These are phyloP conservation scores for Prototheca cutis DNA, from an alignment of 163 green algal genomes.

Conservation along the genomic window DNA sequence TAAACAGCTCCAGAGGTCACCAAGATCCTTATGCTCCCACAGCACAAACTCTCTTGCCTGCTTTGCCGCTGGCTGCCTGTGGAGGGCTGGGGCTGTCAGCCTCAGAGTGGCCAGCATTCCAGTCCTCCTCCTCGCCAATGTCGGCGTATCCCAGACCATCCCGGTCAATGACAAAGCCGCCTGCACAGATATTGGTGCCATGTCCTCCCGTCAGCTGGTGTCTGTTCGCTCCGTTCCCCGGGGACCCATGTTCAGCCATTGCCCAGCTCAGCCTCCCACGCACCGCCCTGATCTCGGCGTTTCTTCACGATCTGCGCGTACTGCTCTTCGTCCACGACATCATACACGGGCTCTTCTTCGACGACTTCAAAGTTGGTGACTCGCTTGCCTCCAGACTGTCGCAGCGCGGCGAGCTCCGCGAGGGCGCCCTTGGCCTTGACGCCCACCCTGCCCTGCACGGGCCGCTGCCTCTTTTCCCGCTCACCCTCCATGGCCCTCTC, in stretches of 20 bases:
- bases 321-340: constrained; percentile 78
- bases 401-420: constrained; percentile 24
- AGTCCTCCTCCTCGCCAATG: constrained; percentile 79
- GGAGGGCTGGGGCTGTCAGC: no score
- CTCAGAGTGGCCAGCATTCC: constrained; percentile 21
- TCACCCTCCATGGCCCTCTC: constrained; percentile 9
- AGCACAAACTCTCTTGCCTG: no score
- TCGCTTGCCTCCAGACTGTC: constrained; percentile 27
- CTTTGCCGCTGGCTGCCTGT: no score
- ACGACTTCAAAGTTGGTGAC: constrained; percentile 50
- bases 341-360: constrained; percentile 78
- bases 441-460: not conserved
- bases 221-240: no score
- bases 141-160: constrained; percentile 64
- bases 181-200: no score
- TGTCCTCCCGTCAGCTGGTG: no score
- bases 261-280: not conserved
- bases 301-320: constrained; percentile 81
- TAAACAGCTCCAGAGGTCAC: no score
- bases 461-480: not conserved
- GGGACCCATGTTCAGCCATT: not conserved
- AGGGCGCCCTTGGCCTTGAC: constrained; percentile 17
- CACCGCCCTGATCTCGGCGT: constrained; percentile 63
- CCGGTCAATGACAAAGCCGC: constrained; percentile 86
- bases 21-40: no score